Base-by-base conservation (phyloP, 805 yeast genomes). In the Wickerhamomyces subpelliculosus region DNA sequence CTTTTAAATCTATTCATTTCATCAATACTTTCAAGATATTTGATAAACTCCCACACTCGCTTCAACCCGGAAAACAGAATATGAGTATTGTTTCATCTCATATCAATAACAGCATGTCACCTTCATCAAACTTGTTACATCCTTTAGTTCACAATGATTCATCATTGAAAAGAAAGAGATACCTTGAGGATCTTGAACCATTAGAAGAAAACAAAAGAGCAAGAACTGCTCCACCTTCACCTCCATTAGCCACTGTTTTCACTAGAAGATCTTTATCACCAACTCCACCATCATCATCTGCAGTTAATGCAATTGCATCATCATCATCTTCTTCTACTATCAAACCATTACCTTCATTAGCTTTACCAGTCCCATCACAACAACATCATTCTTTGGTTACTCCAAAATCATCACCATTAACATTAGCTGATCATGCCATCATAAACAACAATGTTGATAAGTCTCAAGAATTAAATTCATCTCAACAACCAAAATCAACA, bases 191-290 rank as follows among this genome's bases (percentile, higher is more conserved):
- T 21, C 32, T 46, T 12, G 49, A 46, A 16, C 22, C 35, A 5
- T 30, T 43, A 16, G 42, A 35, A 9, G 39, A 39, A 12, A 34
- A 36, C 36, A 68, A 69, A 48, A 54, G 70, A 35, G 58, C 70
- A n/a, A 58, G 65, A 48, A 67, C 73, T 9, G 72, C 73, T 4
- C 73, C 73, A 25, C 69, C 73, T 11, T 65, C 69, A 14, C 64
- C 65, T 10, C 67, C 64, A n/a, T 49, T 51, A 20, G 41, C 36
- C 24, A 5, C 41, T 9, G 22, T 31, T 13, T 36, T 29, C 32
- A 46, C 48, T 42, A 40, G 51, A 36, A 46, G 49, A 43, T 49
- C 57, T 3, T 39, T 46, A n/a, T 50, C 55, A 6, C 52, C 54
- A 34, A 38, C 45, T 11, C 46, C 44, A 26, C 47, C 35, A 11